Percentiles rank a stretch among this genome's conserved stretches.
These are phyloP conservation scores for Albophoma yamanashiensis DNA, from an alignment of 2,329 filamentous ascomycete genomes.

Conservation along the genomic window DNA sequence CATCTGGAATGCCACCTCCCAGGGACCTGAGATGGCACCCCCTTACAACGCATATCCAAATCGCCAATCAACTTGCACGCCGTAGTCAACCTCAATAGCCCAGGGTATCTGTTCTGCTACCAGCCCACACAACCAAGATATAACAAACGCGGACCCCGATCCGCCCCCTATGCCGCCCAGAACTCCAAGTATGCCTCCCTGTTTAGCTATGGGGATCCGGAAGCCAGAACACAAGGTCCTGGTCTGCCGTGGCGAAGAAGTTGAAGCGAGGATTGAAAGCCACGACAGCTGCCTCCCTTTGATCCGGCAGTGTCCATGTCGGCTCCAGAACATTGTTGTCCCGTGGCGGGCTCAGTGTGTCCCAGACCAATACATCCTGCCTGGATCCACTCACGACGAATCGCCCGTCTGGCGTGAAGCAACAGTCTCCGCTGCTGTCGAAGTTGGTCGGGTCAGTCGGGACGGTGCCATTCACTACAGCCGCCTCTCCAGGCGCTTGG, in stretches of 20 bases:
- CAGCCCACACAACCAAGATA: neutral
- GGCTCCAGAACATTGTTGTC: slow-evolving; percentile 53
- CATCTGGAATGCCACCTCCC: too few species aligned
- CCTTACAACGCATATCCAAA: neutral
- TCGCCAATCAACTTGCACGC: neutral
- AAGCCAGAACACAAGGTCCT: slow-evolving; percentile 70
- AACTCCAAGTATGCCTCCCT: neutral
- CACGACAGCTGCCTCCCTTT: slow-evolving; percentile 60
- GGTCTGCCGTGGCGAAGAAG: slow-evolving; percentile 81
- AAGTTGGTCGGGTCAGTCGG: slow-evolving; percentile 26
- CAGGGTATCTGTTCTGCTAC: neutral
- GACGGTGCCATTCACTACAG: slow-evolving; percentile 11
- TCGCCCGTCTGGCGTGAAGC: slow-evolving; percentile 80
- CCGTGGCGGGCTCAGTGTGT: slow-evolving; percentile 49
- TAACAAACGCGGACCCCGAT: neutral
- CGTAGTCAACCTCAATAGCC: neutral
- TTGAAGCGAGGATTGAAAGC: slow-evolving; percentile 89
- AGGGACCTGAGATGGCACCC: too few species aligned
- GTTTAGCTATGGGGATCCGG: slow-evolving; percentile 46
- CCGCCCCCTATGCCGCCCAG: neutral
- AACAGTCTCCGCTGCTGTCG: slow-evolving; percentile 66
- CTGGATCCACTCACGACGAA: slow-evolving; percentile 76
- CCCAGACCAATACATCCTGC: slow-evolving; percentile 76
- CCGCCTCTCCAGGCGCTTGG: slow-evolving; percentile 41
- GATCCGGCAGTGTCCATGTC: slow-evolving; percentile 52